Conservation (phyloP, 106 monocot species). For the Amphibolis antarctica region DNA sequence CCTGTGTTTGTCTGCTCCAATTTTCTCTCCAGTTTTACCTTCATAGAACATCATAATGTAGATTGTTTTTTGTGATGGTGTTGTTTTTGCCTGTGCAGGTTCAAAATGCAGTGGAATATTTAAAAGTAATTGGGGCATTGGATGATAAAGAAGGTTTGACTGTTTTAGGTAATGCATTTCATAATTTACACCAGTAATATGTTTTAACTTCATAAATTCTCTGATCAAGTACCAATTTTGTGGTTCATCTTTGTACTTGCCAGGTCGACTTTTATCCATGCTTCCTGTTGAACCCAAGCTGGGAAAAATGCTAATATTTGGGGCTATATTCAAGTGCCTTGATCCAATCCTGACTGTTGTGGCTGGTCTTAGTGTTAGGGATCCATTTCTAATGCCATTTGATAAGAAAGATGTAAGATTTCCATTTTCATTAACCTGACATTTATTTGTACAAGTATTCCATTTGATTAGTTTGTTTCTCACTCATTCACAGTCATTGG, state of each 20-base stretch:
- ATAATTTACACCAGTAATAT: background rate
- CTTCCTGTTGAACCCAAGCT: constrained; percentile 97
- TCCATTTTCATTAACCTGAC: background rate
- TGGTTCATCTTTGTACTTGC: constrained; percentile 5
- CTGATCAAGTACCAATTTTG: constrained; percentile 4
- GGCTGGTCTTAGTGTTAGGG: constrained; percentile 92
- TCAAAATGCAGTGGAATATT: constrained; percentile 97
- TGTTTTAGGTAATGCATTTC: constrained; percentile 44
- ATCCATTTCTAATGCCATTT: constrained; percentile 92
- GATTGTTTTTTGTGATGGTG: no score
- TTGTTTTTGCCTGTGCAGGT: no score
- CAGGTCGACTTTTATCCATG: constrained; percentile 84
- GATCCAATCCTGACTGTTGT: constrained; percentile 95
- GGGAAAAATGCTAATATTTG: constrained; percentile 95
- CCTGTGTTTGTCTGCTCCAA: background rate
- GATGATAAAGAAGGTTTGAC: constrained; percentile 91
- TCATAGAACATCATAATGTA: constrained; percentile 15
- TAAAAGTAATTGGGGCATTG: constrained; percentile 90
- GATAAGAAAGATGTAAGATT: constrained; percentile 95
- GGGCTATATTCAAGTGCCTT: constrained; percentile 90
- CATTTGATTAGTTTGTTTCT: no score
- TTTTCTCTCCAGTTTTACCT: background rate
- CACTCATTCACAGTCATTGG: no score
- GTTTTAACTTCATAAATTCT: background rate
- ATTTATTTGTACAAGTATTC: no score